A percentile compares a stretch with the other conserved stretches of the same genome.
Evolutionary conservation across 345 rosid genomes (phyloP).

Genomic region (Ricinus communis): DNA sequence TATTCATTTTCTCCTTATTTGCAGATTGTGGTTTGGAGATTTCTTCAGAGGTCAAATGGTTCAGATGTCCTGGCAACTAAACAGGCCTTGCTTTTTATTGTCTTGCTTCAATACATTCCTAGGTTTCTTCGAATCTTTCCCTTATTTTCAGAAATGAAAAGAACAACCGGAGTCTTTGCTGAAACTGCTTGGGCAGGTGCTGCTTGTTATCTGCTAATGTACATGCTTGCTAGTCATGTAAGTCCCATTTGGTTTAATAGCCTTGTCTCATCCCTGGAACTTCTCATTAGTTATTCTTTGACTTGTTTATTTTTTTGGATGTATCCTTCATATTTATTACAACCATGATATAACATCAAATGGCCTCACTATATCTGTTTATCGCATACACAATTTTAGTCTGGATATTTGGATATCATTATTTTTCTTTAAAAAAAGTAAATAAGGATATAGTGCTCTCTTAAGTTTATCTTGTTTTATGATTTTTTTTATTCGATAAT

Average conservation of each 20-base stretch:
- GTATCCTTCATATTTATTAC: neutral
- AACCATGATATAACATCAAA: neutral
- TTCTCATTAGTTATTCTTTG: neutral
- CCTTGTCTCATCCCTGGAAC: constrained; percentile 5
- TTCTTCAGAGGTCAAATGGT: constrained; percentile 67
- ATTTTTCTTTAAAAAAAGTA: too few species aligned
- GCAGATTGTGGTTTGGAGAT: constrained; percentile 89
- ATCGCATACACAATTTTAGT: neutral
- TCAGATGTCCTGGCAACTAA: constrained; percentile 72
- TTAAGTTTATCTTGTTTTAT: neutral
- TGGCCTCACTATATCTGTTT: neutral
- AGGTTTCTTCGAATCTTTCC: constrained; percentile 71
- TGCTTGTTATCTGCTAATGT: constrained; percentile 81
- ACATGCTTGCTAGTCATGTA: constrained; percentile 99
- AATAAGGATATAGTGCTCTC: too few species aligned
- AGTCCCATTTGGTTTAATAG: constrained; percentile 34
- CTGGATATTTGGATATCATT: too few species aligned
- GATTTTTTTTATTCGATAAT: neutral
- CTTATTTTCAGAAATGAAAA: constrained; percentile 79
- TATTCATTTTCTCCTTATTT: constrained; percentile 21
- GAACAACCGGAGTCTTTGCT: constrained; percentile 94
- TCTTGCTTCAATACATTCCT: constrained; percentile 73
- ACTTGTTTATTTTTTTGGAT: neutral
- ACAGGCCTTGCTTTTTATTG: constrained; percentile 62
- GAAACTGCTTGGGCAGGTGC: constrained; percentile 99